These are phyloP conservation scores for Fusarium drepaniforme DNA, from an alignment of 2,329 filamentous ascomycete species.

Conservation along the genomic window DNA sequence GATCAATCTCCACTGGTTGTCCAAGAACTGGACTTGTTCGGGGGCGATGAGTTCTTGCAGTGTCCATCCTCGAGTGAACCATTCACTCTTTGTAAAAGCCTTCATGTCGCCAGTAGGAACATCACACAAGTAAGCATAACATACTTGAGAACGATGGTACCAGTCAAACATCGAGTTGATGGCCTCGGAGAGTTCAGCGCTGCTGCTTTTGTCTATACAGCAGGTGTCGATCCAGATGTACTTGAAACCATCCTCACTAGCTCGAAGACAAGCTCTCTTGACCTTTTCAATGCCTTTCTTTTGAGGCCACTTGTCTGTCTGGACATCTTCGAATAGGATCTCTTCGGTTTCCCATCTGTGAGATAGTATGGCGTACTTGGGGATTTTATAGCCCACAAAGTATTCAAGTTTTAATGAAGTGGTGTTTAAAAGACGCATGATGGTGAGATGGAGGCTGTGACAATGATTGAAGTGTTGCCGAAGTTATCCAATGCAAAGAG, in stretches of 20 bases:
- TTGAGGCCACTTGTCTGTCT: background rate
- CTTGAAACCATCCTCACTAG: accelerated
- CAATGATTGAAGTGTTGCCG: background rate
- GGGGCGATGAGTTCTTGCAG: background rate
- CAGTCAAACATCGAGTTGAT: background rate
- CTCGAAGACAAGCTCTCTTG: background rate
- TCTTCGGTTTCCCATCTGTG: background rate
- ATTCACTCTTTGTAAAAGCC: background rate
- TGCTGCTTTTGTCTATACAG: background rate
- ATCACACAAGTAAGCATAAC: background rate
- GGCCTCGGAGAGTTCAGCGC: background rate
- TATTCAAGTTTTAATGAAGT: background rate
- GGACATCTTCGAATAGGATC: background rate
- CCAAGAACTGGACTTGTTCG: background rate
- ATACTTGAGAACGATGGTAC: background rate
- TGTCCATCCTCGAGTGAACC: background rate
- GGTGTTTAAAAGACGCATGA: background rate
- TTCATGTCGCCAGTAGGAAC: background rate
- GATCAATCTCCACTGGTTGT: background rate
- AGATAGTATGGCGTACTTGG: background rate
- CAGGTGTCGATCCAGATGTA: background rate
- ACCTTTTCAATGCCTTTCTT: background rate
- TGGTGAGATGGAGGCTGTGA: background rate
- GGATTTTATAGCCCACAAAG: background rate
- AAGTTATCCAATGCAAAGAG: background rate